phyloP scores from a whole-genome alignment of 108 stramenopile species.

The Stephanodiscus minutulus region DNA sequence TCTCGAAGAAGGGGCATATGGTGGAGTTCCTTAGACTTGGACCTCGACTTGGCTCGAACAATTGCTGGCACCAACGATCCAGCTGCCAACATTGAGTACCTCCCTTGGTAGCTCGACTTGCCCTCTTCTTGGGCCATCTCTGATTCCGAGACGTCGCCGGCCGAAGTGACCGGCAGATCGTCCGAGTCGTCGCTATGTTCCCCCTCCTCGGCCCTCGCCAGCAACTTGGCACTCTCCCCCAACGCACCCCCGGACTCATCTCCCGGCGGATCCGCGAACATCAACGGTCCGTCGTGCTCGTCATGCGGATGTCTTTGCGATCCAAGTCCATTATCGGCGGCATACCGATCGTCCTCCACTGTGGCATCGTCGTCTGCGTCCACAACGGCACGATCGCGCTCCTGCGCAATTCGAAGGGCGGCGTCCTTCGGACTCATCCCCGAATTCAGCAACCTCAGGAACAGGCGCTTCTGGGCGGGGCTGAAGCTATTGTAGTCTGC shows the following conservation, averaged over 20 bases:
- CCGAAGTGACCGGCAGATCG: background rate
- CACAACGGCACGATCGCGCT: conserved; percentile 12
- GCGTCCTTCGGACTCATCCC: conserved; percentile 60
- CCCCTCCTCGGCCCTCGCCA: conserved; percentile 2
- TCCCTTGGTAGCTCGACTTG: conserved; percentile 18
- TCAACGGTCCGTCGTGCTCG: background rate
- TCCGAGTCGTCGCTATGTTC: conserved; percentile 2
- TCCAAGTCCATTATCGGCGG: conserved; percentile 16
- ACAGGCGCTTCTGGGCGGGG: conserved; percentile 73
- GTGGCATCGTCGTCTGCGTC: conserved; percentile 29
- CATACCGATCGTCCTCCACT: conserved; percentile 26
- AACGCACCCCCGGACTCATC: conserved; percentile 11
- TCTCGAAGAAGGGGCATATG: conserved; percentile 5
- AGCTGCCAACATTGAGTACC: conserved; percentile 2
- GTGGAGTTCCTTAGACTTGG: conserved; percentile 18
- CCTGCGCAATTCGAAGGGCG: conserved; percentile 22
- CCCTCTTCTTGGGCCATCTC: conserved; percentile 28
- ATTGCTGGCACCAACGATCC: conserved; percentile 37
- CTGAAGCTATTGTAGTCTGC: conserved; percentile 65
- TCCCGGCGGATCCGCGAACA: conserved; percentile 25
- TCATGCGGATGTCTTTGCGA: conserved; percentile 14
- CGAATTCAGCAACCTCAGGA: conserved; percentile 69
- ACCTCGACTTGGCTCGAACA: conserved; percentile 27
- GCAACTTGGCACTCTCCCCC: conserved; percentile 25
- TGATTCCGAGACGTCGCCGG: conserved; percentile 20